These are phyloP conservation scores for Debaryomyces singareniensis DNA, from an alignment of 1,139 yeast genomes.

Conservation along the genomic window DNA sequence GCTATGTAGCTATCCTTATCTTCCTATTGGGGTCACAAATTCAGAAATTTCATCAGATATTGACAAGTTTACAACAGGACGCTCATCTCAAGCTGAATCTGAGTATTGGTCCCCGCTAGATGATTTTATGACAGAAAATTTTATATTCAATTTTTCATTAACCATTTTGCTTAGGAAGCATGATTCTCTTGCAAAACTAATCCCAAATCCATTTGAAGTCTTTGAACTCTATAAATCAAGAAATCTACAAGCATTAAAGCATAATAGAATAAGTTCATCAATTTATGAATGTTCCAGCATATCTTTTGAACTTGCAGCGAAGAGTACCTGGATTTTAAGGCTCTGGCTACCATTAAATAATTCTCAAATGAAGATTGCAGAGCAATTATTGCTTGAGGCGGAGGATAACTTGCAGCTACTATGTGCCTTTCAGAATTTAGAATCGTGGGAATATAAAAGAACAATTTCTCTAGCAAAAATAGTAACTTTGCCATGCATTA, in stretches of 20 bases:
- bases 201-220: constrained; percentile 5
- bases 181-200: constrained; percentile 1
- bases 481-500: constrained; percentile 2
- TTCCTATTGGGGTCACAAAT: no score
- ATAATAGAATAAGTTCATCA: no score
- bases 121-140: constrained; percentile 3
- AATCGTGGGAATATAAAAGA: no score
- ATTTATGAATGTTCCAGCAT: constrained; percentile 1
- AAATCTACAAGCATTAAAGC: no score
- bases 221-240: constrained; percentile 1
- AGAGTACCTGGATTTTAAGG: constrained; percentile 5
- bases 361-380: neutral
- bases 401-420: constrained; percentile 1
- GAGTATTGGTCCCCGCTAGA: constrained; percentile 1
- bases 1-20: neutral
- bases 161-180: constrained; percentile 4
- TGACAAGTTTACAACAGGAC: no score
- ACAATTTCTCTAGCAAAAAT: constrained; percentile 4
- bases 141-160: constrained; percentile 4
- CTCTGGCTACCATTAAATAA: constrained; percentile 3
- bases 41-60: neutral
- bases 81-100: neutral
- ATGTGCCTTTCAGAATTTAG: no score
- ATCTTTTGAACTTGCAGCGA: constrained; percentile 5
- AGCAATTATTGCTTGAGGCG: constrained; percentile 1